These are phyloP conservation scores for Rosellinia necatrix DNA, from an alignment of 2,329 filamentous ascomycete species.

Conservation along the genomic window DNA sequence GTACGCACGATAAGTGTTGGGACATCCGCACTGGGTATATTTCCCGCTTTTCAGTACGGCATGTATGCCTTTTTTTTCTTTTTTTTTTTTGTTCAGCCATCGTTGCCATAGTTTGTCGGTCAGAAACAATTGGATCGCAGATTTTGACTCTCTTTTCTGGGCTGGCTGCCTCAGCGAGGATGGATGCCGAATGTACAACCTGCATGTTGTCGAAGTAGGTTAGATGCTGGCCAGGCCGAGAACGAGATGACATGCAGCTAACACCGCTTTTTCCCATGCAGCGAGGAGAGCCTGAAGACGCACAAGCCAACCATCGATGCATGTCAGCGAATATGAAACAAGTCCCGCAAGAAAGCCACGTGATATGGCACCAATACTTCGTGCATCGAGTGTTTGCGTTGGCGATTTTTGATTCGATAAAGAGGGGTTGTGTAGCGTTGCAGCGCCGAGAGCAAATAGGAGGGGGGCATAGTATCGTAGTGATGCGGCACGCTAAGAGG, in stretches of 20 bases:
- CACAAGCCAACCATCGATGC: constrained; percentile 31
- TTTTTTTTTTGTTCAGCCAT: too few relatives aligned
- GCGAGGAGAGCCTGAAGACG: constrained; percentile 8
- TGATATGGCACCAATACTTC: constrained; percentile 33
- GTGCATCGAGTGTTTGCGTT: constrained; percentile 27
- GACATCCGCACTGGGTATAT: too few relatives aligned
- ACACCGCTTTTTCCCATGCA: constrained; percentile 28
- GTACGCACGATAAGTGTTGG: too few relatives aligned
- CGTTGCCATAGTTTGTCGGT: too few relatives aligned
- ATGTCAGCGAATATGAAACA: constrained; percentile 41
- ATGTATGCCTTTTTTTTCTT: too few relatives aligned
- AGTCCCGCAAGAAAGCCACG: constrained; percentile 32
- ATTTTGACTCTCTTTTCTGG: too few relatives aligned
- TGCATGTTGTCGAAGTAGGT: constrained; percentile 1
- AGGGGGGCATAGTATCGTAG: not conserved
- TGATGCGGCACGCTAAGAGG: not conserved
- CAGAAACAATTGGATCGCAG: too few relatives aligned
- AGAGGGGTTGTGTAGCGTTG: constrained; percentile 11
- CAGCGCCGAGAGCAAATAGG: constrained; percentile 8
- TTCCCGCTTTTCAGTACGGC: too few relatives aligned
- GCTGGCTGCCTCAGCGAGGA: not conserved
- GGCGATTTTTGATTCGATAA: constrained; percentile 25
- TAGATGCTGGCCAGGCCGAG: constrained; percentile 12
- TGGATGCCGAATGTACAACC: not conserved
- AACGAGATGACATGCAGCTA: constrained; percentile 25